Percentiles rank a stretch among this genome's conserved stretches.
Evolutionary conservation across 2,329 filamentous ascomycete species (phyloP).

Genomic region (Alternaria sp.): DNA sequence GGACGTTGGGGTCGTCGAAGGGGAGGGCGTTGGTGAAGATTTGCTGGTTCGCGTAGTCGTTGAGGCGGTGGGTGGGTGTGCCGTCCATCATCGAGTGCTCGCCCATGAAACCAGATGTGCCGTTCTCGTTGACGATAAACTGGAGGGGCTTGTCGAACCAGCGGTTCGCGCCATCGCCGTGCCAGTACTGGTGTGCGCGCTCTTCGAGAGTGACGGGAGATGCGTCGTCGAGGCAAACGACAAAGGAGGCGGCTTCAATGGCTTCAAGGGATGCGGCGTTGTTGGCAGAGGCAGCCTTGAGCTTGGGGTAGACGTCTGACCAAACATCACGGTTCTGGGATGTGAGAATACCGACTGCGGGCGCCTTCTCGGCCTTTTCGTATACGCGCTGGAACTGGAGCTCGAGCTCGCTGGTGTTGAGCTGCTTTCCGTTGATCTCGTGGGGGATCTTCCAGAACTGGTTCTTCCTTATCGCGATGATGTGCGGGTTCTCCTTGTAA

Average conservation of each 20-base stretch:
- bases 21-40: constrained; percentile 96
- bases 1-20: constrained; percentile 77
- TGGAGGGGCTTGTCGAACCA: constrained; percentile 99
- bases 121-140: constrained; percentile 98
- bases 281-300: constrained; percentile 75
- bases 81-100: constrained; percentile 99
- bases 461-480: constrained; percentile 91
- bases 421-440: constrained; percentile 79
- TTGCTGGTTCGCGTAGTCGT: constrained; percentile 89
- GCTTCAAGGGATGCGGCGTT: constrained; percentile 80
- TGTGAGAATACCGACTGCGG: constrained; percentile 83
- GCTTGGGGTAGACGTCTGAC: constrained; percentile 70
- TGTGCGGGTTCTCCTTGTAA: constrained; percentile 78
- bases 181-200: constrained; percentile 96
- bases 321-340: constrained; percentile 93
- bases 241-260: constrained; percentile 87
- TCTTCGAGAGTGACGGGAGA: constrained; percentile 92
- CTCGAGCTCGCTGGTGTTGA: constrained; percentile 90
- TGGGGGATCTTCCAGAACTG: constrained; percentile 93
- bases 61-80: constrained; percentile 94
- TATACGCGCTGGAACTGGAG: constrained; percentile 87
- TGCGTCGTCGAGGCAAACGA: constrained; percentile 92
- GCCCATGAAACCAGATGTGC: constrained; percentile 95
- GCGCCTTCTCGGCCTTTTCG: constrained; percentile 67
- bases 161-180: constrained; percentile 92